phyloP scores from a whole-genome alignment of 1,284 basidiomycete species.

The Ganoderma boninense region DNA sequence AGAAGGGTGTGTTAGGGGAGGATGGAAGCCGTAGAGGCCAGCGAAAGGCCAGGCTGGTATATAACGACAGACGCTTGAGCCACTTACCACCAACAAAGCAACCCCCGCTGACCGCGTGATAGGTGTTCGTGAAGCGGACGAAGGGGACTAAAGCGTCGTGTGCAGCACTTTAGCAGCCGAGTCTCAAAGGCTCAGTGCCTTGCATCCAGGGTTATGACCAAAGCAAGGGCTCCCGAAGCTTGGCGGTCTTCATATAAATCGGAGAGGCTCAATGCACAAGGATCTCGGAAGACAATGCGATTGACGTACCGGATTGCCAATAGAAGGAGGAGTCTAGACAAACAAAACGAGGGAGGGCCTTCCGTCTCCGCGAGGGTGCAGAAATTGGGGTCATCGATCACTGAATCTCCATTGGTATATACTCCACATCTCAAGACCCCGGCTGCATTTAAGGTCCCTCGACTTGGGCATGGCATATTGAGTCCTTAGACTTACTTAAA shows the following conservation, averaged over 20 bases:
- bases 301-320: neutral
- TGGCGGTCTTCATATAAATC: neutral
- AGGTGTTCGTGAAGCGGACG: neutral
- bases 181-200: neutral
- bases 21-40: neutral
- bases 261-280: neutral
- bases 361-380: neutral
- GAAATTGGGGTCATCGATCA: neutral
- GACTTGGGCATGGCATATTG: too few species aligned
- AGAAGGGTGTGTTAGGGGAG: neutral
- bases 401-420: neutral
- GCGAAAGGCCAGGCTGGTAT: neutral
- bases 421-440: neutral
- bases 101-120: neutral
- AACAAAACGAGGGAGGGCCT: neutral
- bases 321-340: neutral
- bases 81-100: neutral
- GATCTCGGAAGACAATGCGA: neutral
- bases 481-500: too few species aligned
- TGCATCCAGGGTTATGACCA: neutral
- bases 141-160: neutral
- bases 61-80: constrained; percentile 4
- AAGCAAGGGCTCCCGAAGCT: neutral
- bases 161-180: neutral
- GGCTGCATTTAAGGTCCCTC: too few species aligned